A percentile compares a stretch with the other conserved stretches of the same genome.
phyloP scores from a whole-genome alignment of 2,329 filamentous ascomycete genomes.

The Myriosclerotinia scirpicola region DNA sequence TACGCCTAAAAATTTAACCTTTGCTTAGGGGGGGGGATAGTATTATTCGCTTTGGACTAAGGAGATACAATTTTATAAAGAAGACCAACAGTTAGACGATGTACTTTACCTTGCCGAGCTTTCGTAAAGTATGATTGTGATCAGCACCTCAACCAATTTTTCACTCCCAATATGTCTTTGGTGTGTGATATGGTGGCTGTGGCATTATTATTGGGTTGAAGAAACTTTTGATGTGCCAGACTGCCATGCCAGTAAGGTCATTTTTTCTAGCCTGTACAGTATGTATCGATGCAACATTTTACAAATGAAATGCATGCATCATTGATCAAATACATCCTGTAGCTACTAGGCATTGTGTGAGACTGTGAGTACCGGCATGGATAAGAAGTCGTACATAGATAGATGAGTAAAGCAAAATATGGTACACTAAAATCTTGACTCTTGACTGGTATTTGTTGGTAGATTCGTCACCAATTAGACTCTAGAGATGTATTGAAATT shows the following conservation, averaged over 20 bases:
- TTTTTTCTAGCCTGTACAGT: neutral
- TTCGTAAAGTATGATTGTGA: conserved; percentile 19
- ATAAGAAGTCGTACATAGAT: neutral
- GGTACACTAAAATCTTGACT: neutral
- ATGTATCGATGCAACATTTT: neutral
- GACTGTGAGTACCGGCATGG: conserved; percentile 2
- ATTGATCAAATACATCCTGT: neutral
- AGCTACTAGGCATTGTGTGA: neutral
- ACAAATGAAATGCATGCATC: neutral
- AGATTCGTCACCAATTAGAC: neutral
- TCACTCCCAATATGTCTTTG: conserved; percentile 8
- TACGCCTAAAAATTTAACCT: too few relatives aligned
- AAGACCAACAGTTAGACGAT: neutral
- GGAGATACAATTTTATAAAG: neutral
- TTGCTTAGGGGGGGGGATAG: too few relatives aligned
- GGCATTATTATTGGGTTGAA: neutral
- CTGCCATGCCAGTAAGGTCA: neutral
- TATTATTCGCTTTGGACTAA: conserved; percentile 2
- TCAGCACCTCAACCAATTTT: conserved; percentile 11
- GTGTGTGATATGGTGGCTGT: neutral
- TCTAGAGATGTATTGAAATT: neutral
- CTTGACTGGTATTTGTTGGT: neutral
- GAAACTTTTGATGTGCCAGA: neutral
- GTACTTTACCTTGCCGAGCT: neutral
- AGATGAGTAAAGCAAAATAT: neutral